Conservation (phyloP, 2,329 filamentous ascomycete species). For the Cyclaneusma minus region DNA sequence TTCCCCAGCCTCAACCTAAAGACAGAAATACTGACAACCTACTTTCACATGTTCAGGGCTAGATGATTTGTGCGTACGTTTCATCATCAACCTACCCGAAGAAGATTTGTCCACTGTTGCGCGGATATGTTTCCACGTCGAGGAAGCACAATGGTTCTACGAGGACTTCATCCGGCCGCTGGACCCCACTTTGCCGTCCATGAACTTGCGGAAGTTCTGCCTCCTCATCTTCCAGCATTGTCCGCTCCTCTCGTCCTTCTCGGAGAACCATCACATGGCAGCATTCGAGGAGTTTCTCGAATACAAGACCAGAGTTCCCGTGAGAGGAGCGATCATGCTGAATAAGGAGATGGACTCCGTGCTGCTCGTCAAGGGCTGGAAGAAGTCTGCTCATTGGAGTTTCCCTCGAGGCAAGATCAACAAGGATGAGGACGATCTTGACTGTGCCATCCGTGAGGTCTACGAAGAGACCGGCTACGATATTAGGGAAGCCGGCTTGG, state of each 20-base stretch:
- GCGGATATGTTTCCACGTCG: conserved; percentile 95
- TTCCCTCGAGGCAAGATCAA: conserved; percentile 97
- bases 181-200: conserved; percentile 69
- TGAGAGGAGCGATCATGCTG: conserved; percentile 83
- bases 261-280: conserved; percentile 58
- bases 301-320: conserved; percentile 90
- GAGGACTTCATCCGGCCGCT: conserved; percentile 95
- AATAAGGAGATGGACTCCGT: conserved; percentile 91
- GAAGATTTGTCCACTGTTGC: conserved; percentile 82
- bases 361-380: conserved; percentile 92
- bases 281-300: conserved; percentile 86
- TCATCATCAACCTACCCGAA: conserved; percentile 90
- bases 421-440: conserved; percentile 85
- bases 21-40: conserved; percentile 7
- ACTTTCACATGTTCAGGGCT: conserved; percentile 48
- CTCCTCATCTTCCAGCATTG: conserved; percentile 88
- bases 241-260: conserved; percentile 70
- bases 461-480: conserved; percentile 95
- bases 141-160: conserved; percentile 99
- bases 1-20: no score
- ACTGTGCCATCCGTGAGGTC: conserved; percentile 86
- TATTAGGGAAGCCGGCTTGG: conserved; percentile 57
- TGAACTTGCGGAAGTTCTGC: conserved; percentile 74
- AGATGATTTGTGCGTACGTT: conserved; percentile 94
- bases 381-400: conserved; percentile 91